Conservation (phyloP, 2,329 filamentous ascomycete genomes). For the Xylariaceae sp. region DNA sequence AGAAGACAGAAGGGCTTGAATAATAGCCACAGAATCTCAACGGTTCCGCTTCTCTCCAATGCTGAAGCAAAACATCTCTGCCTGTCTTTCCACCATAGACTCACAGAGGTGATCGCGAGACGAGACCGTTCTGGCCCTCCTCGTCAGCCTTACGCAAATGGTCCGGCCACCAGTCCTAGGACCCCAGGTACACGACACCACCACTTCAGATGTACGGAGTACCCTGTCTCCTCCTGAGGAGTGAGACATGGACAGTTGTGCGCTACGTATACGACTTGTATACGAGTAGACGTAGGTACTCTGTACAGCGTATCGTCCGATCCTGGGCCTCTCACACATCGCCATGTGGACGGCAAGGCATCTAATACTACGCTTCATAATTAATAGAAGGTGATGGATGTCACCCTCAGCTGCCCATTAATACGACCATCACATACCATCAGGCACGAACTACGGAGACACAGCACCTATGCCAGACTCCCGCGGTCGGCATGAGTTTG, state of each 20-base stretch:
- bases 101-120: constrained; percentile 17
- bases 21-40: too few species aligned
- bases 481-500: background rate
- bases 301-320: constrained; percentile 21
- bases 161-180: too few species aligned
- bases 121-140: constrained; percentile 14
- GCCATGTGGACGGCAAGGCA: constrained; percentile 30
- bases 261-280: background rate
- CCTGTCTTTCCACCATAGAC: background rate
- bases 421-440: constrained; percentile 1
- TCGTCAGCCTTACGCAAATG: constrained; percentile 16
- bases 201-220: background rate
- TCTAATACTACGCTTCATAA: constrained; percentile 1
- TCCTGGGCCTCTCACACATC: constrained; percentile 32
- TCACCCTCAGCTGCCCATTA: background rate
- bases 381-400: constrained; percentile 11
- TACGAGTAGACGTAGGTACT: background rate
- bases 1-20: background rate
- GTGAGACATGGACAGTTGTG: background rate
- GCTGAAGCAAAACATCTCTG: background rate
- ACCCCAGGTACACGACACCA: background rate
- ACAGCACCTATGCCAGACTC: background rate
- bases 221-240: constrained; percentile 12
- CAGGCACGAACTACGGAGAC: constrained; percentile 3
- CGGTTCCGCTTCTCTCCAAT: background rate